These are phyloP conservation scores for Galerina marginata DNA, from an alignment of 768 basidiomycete genomes.

Conservation along the genomic window DNA sequence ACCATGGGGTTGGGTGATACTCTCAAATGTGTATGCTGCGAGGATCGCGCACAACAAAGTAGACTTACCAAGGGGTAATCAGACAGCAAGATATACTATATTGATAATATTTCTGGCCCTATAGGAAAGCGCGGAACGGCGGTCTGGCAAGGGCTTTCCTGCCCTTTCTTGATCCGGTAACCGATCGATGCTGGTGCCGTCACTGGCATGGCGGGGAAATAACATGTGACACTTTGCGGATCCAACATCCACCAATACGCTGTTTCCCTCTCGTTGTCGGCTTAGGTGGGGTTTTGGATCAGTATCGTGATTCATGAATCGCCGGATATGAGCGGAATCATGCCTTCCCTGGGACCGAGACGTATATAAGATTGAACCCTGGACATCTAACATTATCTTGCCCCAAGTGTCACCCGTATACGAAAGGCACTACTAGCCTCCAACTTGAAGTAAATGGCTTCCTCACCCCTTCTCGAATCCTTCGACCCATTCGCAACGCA, in stretches of 20 bases:
- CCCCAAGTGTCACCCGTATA: neutral
- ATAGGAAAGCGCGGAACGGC: neutral
- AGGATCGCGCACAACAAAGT: no score
- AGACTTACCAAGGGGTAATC: neutral
- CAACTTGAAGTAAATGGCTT: constrained; percentile 28
- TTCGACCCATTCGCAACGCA: constrained; percentile 66
- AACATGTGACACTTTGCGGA: constrained; percentile 17
- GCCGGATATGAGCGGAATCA: constrained; percentile 7
- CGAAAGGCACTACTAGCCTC: neutral
- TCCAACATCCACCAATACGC: neutral
- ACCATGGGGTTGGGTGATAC: no score
- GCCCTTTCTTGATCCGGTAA: constrained; percentile 4
- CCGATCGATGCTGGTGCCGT: neutral
- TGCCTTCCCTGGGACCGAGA: constrained; percentile 7
- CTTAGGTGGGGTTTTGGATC: neutral
- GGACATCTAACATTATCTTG: neutral
- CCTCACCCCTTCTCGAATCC: constrained; percentile 42
- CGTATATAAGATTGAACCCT: constrained; percentile 14
- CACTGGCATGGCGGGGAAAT: constrained; percentile 17
- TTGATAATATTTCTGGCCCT: neutral
- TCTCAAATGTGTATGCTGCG: no score
- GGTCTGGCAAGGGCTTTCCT: neutral
- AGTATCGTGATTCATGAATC: constrained; percentile 3
- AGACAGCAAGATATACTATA: neutral
- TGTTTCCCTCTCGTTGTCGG: neutral